A percentile compares a stretch with the other conserved stretches of the same genome.
Conservation (phyloP, 148 eudicot species). For the Camellia japonica region DNA sequence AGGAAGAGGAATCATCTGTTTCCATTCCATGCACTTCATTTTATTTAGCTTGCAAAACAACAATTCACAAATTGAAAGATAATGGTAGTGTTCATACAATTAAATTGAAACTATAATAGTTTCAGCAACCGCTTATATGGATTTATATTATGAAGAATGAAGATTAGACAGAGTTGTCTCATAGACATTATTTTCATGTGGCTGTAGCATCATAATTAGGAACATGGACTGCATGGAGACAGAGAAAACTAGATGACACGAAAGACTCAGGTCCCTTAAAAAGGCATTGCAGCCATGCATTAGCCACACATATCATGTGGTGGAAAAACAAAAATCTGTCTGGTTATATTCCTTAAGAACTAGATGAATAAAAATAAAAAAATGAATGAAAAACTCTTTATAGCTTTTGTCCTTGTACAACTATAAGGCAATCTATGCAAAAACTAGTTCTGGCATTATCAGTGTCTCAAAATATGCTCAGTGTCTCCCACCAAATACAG, state of each 20-base stretch:
- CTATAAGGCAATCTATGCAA: background rate
- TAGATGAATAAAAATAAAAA: background rate
- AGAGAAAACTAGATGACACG: background rate
- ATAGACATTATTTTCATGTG: background rate
- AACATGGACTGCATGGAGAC: background rate
- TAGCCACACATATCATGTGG: background rate
- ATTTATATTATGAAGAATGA: background rate
- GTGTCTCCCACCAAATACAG: background rate
- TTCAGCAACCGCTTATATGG: background rate
- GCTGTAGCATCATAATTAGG: background rate
- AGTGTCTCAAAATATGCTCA: background rate
- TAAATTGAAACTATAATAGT: background rate
- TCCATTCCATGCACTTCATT: background rate
- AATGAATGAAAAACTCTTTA: too few relatives aligned
- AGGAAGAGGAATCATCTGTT: background rate
- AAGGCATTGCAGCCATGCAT: background rate
- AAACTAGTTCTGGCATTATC: background rate
- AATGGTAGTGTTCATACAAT: background rate
- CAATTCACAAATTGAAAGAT: background rate
- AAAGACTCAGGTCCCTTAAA: background rate
- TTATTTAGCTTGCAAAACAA: background rate
- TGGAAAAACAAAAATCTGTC: background rate
- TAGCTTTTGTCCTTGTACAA: background rate
- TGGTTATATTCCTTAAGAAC: background rate
- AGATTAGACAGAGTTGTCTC: background rate